Percentiles rank a stretch among this genome's conserved stretches.
Evolutionary conservation across 192 early-diverging fungal species (phyloP).

Genomic region (Pilaira anomala): DNA sequence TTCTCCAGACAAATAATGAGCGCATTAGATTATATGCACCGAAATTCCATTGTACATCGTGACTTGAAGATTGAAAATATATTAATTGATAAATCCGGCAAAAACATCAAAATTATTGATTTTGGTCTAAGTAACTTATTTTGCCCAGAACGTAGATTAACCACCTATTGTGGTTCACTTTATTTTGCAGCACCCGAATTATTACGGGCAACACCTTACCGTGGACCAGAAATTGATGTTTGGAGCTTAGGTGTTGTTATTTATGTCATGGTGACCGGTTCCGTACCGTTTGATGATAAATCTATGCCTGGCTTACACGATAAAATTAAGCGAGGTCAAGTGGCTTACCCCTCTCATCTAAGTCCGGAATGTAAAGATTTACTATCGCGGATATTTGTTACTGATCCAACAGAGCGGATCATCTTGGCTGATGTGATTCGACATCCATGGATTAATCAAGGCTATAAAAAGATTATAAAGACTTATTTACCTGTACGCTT

Average conservation of each 20-base stretch:
- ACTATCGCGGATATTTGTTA: conserved; percentile 66
- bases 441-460: conserved; percentile 77
- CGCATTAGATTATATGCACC: conserved; percentile 52
- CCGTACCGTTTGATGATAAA: conserved; percentile 83
- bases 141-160: conserved; percentile 47
- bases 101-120: conserved; percentile 80
- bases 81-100: conserved; percentile 59
- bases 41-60: conserved; percentile 67
- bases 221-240: conserved; percentile 83
- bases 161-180: conserved; percentile 62
- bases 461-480: conserved; percentile 48
- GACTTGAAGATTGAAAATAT: conserved; percentile 86
- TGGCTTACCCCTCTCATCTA: conserved; percentile 70
- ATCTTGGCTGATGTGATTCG: conserved; percentile 65
- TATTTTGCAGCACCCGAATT: conserved; percentile 87
- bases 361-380: conserved; percentile 61
- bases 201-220: conserved; percentile 75
- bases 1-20: conserved; percentile 79
- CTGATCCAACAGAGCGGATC: conserved; percentile 65
- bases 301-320: conserved; percentile 78
- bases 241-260: conserved; percentile 88
- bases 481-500: conserved; percentile 59
- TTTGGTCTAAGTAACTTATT: conserved; percentile 83
- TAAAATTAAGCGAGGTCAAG: conserved; percentile 77
- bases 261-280: conserved; percentile 79